These are phyloP conservation scores for Pisolithus thermaeus DNA, from an alignment of 1,284 basidiomycete genomes.

Conservation along the genomic window DNA sequence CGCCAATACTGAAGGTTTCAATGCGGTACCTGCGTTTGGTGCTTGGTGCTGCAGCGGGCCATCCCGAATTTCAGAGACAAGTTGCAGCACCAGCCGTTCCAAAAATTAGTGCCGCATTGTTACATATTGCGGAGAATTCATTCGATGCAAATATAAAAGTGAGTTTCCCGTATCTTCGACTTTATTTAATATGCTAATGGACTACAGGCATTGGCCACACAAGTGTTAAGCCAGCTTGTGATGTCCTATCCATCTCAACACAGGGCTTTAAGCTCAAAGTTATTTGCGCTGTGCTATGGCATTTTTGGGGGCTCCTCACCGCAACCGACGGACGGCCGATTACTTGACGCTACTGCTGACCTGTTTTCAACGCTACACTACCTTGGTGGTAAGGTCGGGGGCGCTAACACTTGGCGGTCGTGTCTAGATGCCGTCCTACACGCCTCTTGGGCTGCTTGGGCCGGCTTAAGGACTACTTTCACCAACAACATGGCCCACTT, in stretches of 20 bases:
- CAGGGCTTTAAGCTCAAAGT: conserved; percentile 42
- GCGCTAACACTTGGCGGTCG: conserved; percentile 66
- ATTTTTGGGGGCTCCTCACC: conserved; percentile 51
- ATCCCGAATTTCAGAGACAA: conserved; percentile 73
- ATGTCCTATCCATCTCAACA: conserved; percentile 61
- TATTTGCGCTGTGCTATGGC: conserved; percentile 49
- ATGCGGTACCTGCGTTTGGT: conserved; percentile 57
- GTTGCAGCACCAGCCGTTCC: conserved; percentile 63
- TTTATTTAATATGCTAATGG: conserved; percentile 7
- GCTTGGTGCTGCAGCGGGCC: conserved; percentile 49
- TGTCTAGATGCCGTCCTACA: conserved; percentile 60
- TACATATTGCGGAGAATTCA: conserved; percentile 49
- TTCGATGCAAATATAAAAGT: conserved; percentile 45
- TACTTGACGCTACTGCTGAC: conserved; percentile 47
- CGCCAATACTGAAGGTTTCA: conserved; percentile 50
- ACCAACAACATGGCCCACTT: conserved; percentile 18
- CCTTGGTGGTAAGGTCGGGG: conserved; percentile 73
- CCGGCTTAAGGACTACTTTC: conserved; percentile 55
- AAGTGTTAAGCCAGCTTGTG: conserved; percentile 51
- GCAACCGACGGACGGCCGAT: conserved; percentile 31
- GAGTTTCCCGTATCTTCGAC: neutral
- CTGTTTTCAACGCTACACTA: conserved; percentile 59
- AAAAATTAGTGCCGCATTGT: conserved; percentile 58
- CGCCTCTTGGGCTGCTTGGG: conserved; percentile 57
- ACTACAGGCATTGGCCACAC: conserved; percentile 45